Evolutionary conservation across 2,329 filamentous ascomycete species (phyloP).

Genomic region (Calonectria montana): DNA sequence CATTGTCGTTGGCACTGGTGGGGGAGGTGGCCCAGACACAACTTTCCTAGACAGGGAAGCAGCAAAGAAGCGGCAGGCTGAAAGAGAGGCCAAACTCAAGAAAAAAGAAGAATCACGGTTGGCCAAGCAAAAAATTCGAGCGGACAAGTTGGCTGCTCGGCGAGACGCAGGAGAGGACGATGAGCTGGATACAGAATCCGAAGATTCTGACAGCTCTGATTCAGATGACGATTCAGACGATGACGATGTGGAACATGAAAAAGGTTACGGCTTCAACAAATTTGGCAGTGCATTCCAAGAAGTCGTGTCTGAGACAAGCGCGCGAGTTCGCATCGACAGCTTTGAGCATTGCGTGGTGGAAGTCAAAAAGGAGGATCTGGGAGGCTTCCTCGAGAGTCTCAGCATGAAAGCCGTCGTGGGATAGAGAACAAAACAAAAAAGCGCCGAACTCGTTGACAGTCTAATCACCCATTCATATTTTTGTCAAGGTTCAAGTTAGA

Average conservation of each 20-base stretch:
- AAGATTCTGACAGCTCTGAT: slow-evolving; percentile 54
- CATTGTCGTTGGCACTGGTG: slow-evolving; percentile 91
- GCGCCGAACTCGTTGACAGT: background rate
- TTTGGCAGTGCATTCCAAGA: slow-evolving; percentile 97
- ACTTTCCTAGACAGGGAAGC: slow-evolving; percentile 76
- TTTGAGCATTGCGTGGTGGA: slow-evolving; percentile 98
- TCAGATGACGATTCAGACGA: slow-evolving; percentile 62
- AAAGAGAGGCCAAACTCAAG: slow-evolving; percentile 72
- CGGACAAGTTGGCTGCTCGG: slow-evolving; percentile 70
- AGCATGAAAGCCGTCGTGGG: slow-evolving; percentile 90
- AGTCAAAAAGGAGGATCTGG: slow-evolving; percentile 95
- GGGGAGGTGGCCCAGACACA: slow-evolving; percentile 81
- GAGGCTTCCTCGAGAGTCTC: slow-evolving; percentile 88
- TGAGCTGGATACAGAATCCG: slow-evolving; percentile 59
- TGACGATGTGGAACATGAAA: slow-evolving; percentile 63
- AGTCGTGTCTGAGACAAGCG: slow-evolving; percentile 90
- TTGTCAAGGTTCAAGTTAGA: slow-evolving; percentile 7
- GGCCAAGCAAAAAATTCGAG: slow-evolving; percentile 68
- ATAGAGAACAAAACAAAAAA: slow-evolving; percentile 45
- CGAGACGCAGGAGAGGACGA: slow-evolving; percentile 60
- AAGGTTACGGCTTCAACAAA: slow-evolving; percentile 82
- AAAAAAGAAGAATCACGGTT: slow-evolving; percentile 68
- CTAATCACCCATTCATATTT: background rate
- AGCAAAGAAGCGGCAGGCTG: slow-evolving; percentile 71
- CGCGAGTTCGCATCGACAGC: slow-evolving; percentile 90